phyloP scores from a whole-genome alignment of 139 green algal species.

The Chlorella sorokiniana region DNA sequence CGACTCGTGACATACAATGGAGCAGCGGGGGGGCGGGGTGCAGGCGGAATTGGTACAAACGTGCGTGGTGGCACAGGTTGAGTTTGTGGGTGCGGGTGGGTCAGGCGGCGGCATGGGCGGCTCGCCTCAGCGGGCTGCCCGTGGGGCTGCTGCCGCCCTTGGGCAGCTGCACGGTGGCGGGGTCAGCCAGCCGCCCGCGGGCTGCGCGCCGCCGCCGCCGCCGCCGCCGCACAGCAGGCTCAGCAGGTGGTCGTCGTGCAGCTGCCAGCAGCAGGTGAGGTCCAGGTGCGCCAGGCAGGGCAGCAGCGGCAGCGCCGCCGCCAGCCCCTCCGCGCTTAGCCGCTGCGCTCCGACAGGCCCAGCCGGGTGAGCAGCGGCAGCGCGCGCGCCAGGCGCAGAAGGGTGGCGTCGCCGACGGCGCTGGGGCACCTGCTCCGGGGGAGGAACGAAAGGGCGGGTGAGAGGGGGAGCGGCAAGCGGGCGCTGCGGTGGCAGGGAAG shows the following conservation, averaged over 20 bases:
- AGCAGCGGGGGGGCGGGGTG: not conserved
- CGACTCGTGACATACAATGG: not conserved
- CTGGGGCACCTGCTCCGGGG: conserved; percentile 1
- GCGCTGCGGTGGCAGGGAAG: not conserved
- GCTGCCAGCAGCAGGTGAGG: conserved; percentile 20
- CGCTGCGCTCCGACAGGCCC: conserved; percentile 9
- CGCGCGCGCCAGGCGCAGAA: not conserved
- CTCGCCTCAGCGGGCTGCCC: conserved; percentile 20
- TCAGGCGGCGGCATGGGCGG: not conserved
- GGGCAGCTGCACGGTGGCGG: conserved; percentile 31
- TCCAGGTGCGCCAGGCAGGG: conserved; percentile 17
- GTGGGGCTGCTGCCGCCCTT: conserved; percentile 14
- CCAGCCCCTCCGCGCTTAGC: not conserved
- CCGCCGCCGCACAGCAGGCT: not conserved
- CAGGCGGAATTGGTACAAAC: not conserved
- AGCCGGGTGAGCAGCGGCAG: conserved; percentile 11
- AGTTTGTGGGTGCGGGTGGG: not conserved
- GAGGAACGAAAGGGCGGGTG: too few species aligned
- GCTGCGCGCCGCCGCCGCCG: not conserved
- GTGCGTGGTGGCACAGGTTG: not conserved
- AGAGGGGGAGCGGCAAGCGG: not conserved
- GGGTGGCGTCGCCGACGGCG: not conserved
- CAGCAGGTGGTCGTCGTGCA: conserved; percentile 4
- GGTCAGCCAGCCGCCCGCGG: not conserved
- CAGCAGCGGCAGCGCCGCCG: not conserved